Conservation (phyloP, 768 basidiomycete genomes). For the Amyloporia xantha region DNA sequence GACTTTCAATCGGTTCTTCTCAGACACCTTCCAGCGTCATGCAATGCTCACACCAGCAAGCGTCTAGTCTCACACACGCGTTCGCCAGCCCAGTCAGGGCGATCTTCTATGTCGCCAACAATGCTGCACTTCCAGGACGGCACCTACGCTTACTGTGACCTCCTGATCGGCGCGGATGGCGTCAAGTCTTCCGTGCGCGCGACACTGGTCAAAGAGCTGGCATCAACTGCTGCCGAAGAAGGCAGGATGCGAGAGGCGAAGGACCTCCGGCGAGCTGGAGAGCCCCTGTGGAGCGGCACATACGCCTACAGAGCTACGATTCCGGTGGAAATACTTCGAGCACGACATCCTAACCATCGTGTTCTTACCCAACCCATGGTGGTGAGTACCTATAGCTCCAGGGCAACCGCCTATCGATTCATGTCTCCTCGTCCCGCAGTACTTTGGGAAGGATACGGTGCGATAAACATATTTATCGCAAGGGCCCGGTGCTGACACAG, state of each 20-base stretch:
- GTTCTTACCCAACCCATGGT: conserved; percentile 16
- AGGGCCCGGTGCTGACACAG: neutral
- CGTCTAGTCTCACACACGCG: conserved; percentile 53
- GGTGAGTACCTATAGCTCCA: conserved; percentile 8
- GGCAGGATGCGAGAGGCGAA: conserved; percentile 33
- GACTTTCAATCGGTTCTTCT: conserved; percentile 61
- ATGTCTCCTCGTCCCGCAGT: conserved; percentile 30
- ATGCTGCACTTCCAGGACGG: conserved; percentile 58
- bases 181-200: conserved; percentile 46
- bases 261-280: conserved; percentile 32
- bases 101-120: conserved; percentile 28
- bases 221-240: conserved; percentile 29
- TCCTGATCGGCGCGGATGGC: conserved; percentile 68
- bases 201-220: conserved; percentile 28
- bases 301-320: conserved; percentile 57
- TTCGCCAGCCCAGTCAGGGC: conserved; percentile 12
- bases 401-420: neutral
- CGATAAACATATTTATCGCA: neutral
- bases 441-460: conserved; percentile 37
- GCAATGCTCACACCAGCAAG: conserved; percentile 46
- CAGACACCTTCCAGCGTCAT: conserved; percentile 37
- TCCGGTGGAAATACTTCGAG: conserved; percentile 26
- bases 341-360: conserved; percentile 13
- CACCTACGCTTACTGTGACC: conserved; percentile 49
- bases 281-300: conserved; percentile 54